Evolutionary conservation across 345 rosid species (phyloP).

Genomic region (Populus tremula): DNA sequence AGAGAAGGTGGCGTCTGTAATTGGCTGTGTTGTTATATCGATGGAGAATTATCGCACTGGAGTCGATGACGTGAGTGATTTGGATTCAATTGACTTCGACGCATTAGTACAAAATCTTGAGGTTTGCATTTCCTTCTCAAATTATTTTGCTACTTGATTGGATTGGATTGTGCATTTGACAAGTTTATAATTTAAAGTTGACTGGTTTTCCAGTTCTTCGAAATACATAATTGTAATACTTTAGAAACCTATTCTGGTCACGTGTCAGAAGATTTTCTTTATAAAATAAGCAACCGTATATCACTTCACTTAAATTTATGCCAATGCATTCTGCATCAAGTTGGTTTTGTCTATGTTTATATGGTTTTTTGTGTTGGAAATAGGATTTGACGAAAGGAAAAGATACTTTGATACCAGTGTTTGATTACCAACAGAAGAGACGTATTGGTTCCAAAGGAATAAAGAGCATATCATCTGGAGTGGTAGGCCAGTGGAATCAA

Average conservation of each 20-base stretch:
- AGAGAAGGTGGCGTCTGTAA: conserved; percentile 96
- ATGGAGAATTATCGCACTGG: conserved; percentile 93
- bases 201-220: not conserved
- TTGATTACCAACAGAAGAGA: conserved; percentile 86
- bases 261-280: not conserved
- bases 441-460: conserved; percentile 53
- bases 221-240: not conserved
- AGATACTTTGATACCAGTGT: conserved; percentile 69
- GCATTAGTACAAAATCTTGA: conserved; percentile 73
- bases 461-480: conserved; percentile 66
- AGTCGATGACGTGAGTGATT: conserved; percentile 77
- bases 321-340: not conserved
- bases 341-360: not conserved
- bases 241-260: not conserved
- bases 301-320: not conserved
- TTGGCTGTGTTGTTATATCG: conserved; percentile 91
- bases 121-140: conserved; percentile 43
- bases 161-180: not conserved
- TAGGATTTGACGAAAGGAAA: conserved; percentile 80
- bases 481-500: conserved; percentile 46
- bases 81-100: conserved; percentile 87
- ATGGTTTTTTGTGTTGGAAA: conserved; percentile 27
- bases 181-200: conserved; percentile 2
- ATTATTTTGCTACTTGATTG: not conserved
- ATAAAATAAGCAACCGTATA: too few relatives aligned